phyloP scores from a whole-genome alignment of 1,284 basidiomycete species.

The Trichosporon ovoides region DNA sequence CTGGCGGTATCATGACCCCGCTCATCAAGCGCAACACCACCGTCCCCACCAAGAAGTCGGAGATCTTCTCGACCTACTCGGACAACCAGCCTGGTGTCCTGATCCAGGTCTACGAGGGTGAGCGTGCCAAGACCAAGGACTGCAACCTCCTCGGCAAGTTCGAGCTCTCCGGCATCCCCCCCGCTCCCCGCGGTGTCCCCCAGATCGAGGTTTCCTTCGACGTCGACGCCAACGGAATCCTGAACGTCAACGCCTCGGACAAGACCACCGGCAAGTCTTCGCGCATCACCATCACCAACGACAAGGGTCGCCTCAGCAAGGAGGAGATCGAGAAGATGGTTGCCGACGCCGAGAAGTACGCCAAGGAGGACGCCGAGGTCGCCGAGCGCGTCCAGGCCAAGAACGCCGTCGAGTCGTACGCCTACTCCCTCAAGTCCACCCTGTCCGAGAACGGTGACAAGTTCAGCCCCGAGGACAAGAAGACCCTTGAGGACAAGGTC shows the following conservation, averaged over 20 bases:
- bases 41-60: conserved; percentile 94
- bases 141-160: conserved; percentile 99
- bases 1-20: conserved; percentile 97
- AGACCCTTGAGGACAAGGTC: conserved; percentile 75
- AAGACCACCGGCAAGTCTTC: conserved; percentile 81
- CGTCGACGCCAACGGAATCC: conserved; percentile 95
- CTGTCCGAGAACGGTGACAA: conserved; percentile 77
- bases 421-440: conserved; percentile 94
- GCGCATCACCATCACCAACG: conserved; percentile 95
- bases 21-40: conserved; percentile 88
- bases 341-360: conserved; percentile 76
- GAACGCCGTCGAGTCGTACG: conserved; percentile 61
- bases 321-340: conserved; percentile 99
- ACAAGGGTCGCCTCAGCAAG: conserved; percentile 96
- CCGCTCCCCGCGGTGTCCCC: conserved; percentile 96
- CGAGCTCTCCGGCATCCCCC: conserved; percentile 95
- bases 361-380: conserved; percentile 49
- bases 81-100: conserved; percentile 99
- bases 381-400: conserved; percentile 71
- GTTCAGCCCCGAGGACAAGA: conserved; percentile 82
- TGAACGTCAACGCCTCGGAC: conserved; percentile 87
- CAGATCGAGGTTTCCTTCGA: conserved; percentile 99
- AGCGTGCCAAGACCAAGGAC: conserved; percentile 98
- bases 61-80: conserved; percentile 98
- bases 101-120: conserved; percentile 98